Conservation (phyloP, 106 monocot species). For the Narthecium ossifragum region DNA sequence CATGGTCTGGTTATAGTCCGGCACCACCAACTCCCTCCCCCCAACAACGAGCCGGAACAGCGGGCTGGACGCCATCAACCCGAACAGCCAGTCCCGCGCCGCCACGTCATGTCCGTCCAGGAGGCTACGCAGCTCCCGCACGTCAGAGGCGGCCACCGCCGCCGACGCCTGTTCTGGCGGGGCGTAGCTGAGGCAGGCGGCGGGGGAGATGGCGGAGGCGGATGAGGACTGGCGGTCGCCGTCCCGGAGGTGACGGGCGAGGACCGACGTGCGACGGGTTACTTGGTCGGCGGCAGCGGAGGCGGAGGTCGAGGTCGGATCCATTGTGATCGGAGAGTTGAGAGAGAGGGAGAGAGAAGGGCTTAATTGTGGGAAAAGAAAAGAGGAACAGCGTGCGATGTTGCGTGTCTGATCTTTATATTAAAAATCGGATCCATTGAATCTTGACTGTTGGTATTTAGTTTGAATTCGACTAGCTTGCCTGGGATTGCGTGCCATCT, state of each 20-base stretch:
- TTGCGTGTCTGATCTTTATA: too few relatives aligned
- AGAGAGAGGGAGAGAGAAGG: too few relatives aligned
- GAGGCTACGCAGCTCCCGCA: slow-evolving; percentile 35
- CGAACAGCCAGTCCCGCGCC: slow-evolving; percentile 57
- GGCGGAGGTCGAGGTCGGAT: too few relatives aligned
- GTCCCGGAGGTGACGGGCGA: slow-evolving; percentile 34
- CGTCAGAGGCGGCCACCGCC: slow-evolving; percentile 17
- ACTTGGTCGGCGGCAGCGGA: slow-evolving; percentile 12
- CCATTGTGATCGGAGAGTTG: too few relatives aligned
- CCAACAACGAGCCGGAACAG: slow-evolving; percentile 39
- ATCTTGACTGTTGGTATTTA: too few relatives aligned
- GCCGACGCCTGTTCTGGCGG: slow-evolving; percentile 41
- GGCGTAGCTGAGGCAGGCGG: slow-evolving; percentile 40
- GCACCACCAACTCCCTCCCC: slow-evolving; percentile 38
- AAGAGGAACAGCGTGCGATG: too few relatives aligned
- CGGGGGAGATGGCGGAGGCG: not conserved
- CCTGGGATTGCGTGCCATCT: too few relatives aligned
- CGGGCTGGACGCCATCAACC: slow-evolving; percentile 60
- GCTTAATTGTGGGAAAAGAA: too few relatives aligned
- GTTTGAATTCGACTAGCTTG: too few relatives aligned
- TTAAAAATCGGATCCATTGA: too few relatives aligned
- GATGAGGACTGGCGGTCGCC: not conserved
- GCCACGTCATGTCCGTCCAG: slow-evolving; percentile 71
- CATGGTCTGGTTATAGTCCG: slow-evolving; percentile 81
- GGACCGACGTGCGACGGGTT: slow-evolving; percentile 33